phyloP scores from a whole-genome alignment of 2,329 filamentous ascomycete species.

The Bipolaris zeicola region DNA sequence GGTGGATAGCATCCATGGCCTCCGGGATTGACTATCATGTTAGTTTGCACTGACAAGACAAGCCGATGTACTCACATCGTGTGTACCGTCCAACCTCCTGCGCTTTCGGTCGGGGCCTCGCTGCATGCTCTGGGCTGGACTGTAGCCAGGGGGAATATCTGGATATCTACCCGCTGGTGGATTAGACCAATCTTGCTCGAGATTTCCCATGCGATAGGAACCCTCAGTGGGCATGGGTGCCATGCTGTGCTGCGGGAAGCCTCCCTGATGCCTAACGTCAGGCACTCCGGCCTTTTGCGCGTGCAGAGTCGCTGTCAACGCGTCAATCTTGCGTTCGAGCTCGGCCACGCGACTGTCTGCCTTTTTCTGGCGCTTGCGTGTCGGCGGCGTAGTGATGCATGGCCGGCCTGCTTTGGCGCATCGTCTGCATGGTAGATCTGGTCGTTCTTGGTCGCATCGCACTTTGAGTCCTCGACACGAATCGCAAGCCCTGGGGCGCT shows the following conservation, averaged over 20 bases:
- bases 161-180: constrained; percentile 22
- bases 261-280: constrained; percentile 29
- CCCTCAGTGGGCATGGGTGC: constrained; percentile 28
- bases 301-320: constrained; percentile 78
- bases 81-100: constrained; percentile 35
- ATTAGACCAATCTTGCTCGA: constrained; percentile 41
- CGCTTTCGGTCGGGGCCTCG: constrained; percentile 42
- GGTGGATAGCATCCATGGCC: constrained; percentile 47
- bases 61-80: constrained; percentile 30
- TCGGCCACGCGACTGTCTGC: constrained; percentile 88
- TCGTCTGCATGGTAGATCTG: constrained; percentile 64
- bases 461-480: constrained; percentile 62
- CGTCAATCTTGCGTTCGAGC: constrained; percentile 91
- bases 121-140: constrained; percentile 38
- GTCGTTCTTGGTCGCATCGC: constrained; percentile 78
- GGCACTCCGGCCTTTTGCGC: constrained; percentile 52
- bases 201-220: constrained; percentile 31
- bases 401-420: constrained; percentile 80
- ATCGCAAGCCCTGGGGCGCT: constrained; percentile 56
- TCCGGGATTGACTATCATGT: constrained; percentile 42
- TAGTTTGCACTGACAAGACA: neutral
- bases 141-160: constrained; percentile 41
- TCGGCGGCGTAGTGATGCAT: constrained; percentile 71
- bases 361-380: constrained; percentile 85
- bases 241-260: constrained; percentile 29